Conservation (phyloP, 2,329 filamentous ascomycete species). For the Whalleya microplaca region DNA sequence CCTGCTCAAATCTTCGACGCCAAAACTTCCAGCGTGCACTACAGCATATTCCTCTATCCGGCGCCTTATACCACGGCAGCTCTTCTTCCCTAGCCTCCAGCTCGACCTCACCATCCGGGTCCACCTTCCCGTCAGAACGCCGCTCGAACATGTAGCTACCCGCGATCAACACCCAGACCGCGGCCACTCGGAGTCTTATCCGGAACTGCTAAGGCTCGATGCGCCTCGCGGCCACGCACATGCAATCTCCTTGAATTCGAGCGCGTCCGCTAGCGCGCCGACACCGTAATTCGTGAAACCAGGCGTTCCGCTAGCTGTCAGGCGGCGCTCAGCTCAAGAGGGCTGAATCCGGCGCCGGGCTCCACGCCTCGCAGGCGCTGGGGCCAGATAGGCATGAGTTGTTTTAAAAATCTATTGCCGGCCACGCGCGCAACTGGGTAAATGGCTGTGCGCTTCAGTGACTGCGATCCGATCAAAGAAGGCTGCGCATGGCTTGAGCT, state of each 20-base stretch:
- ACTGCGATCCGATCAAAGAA: no score
- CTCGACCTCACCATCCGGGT: neutral
- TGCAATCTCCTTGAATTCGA: slow-evolving; percentile 1
- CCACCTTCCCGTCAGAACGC: neutral
- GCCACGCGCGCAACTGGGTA: no score
- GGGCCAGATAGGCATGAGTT: slow-evolving; percentile 11
- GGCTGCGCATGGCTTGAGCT: no score
- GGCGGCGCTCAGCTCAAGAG: no score
- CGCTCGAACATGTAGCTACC: slow-evolving; percentile 6
- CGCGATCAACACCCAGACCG: slow-evolving; percentile 15
- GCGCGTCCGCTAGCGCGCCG: slow-evolving; percentile 40
- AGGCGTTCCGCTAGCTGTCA: no score
- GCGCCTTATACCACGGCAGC: slow-evolving; percentile 11
- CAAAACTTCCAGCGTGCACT: slow-evolving; percentile 15
- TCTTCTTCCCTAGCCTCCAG: slow-evolving; percentile 1
- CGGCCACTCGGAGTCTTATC: neutral
- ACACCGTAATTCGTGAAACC: slow-evolving; percentile 1
- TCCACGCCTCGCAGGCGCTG: slow-evolving; percentile 20
- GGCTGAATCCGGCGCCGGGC: slow-evolving; percentile 1
- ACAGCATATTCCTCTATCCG: neutral
- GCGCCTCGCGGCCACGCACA: neutral
- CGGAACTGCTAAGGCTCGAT: neutral
- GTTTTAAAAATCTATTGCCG: slow-evolving; percentile 18
- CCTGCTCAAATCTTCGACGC: slow-evolving; percentile 7
- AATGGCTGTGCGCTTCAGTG: no score